Conservation (phyloP, 1,139 yeast species). For the Yamadazyma triangularis region DNA sequence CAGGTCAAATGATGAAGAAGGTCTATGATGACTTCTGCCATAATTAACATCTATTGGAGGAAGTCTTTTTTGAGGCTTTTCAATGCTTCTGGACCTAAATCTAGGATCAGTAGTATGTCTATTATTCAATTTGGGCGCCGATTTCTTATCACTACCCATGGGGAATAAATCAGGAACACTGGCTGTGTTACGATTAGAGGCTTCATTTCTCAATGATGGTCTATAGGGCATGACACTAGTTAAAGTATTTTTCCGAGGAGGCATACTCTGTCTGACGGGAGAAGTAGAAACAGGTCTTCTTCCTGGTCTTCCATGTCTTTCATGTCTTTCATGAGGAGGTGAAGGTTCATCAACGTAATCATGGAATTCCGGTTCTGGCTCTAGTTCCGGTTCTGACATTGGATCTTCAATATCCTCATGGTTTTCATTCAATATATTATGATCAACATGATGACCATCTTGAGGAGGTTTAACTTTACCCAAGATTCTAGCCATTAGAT, state of each 20-base stretch:
- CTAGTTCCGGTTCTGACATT: conserved; percentile 1
- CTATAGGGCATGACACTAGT: conserved; percentile 24
- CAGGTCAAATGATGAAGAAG: conserved; percentile 9
- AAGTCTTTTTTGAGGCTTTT: conserved; percentile 6
- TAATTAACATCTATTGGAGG: neutral
- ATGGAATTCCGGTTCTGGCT: neutral
- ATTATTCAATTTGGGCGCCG: conserved; percentile 9
- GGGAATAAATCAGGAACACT: conserved; percentile 16
- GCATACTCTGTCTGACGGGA: conserved; percentile 4
- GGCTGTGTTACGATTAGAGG: conserved; percentile 8
- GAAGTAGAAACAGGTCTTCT: conserved; percentile 4
- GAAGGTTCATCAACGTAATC: conserved; percentile 6
- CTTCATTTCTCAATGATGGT: conserved; percentile 9
- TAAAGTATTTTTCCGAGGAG: conserved; percentile 15
- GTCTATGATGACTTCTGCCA: conserved; percentile 8
- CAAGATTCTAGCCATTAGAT: conserved; percentile 8
- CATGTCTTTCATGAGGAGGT: conserved; percentile 5
- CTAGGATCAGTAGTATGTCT: conserved; percentile 12
- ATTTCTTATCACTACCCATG: neutral
- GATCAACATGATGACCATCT: neutral
- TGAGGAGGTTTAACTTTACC: conserved; percentile 3
- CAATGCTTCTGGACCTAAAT: conserved; percentile 12
- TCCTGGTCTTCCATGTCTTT: conserved; percentile 3
- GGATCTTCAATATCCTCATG: neutral
- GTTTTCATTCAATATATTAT: neutral